These are phyloP conservation scores for Lactarius hatsudake DNA, from an alignment of 768 basidiomycete species.

Conservation along the genomic window DNA sequence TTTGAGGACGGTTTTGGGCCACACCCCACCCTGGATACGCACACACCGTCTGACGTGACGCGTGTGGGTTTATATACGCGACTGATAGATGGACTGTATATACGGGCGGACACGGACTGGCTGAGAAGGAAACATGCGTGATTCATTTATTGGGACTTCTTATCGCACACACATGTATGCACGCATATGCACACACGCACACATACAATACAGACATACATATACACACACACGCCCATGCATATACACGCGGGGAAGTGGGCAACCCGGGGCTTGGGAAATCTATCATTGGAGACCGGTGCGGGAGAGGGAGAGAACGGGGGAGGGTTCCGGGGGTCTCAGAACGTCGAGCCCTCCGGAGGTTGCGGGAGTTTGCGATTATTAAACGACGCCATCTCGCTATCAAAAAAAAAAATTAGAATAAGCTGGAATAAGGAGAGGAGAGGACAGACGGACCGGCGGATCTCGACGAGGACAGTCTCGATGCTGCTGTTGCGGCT, in stretches of 20 bases:
- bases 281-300: constrained; percentile 18
- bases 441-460: constrained; percentile 55
- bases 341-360: constrained; percentile 79
- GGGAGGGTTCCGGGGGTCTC: background rate
- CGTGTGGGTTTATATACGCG: background rate
- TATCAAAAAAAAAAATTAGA: constrained; percentile 33
- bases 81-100: background rate
- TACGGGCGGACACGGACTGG: background rate
- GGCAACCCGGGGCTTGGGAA: constrained; percentile 1
- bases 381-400: constrained; percentile 90
- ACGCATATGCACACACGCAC: background rate
- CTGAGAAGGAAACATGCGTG: constrained; percentile 4
- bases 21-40: background rate
- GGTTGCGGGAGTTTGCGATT: constrained; percentile 97
- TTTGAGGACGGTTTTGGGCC: too few species aligned
- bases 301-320: background rate
- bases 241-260: constrained; percentile 9
- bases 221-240: background rate
- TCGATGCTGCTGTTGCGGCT: constrained; percentile 75
- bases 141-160: constrained; percentile 9
- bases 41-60: background rate
- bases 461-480: constrained; percentile 86
- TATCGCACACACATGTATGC: constrained; percentile 8
- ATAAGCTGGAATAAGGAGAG: background rate
- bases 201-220: background rate